Evolutionary conservation across 805 yeast genomes (phyloP), one percentile per base, ranked within the genome.

Genomic region (Grigorovia jiainica): DNA sequence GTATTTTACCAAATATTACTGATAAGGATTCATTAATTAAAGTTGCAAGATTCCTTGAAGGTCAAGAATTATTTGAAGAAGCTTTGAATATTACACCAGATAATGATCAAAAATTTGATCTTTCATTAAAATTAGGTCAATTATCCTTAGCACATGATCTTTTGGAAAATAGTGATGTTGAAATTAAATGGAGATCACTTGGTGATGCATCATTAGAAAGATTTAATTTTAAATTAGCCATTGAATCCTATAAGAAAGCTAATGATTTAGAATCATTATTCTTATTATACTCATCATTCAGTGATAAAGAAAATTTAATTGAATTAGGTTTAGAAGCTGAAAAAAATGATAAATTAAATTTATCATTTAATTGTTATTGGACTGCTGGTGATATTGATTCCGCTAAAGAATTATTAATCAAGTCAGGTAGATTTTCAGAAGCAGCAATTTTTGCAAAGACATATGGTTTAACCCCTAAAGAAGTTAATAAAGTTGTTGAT

Each of bases 361-460:
- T 89, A 44, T 95, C 97, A 20, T 92, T 87, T 70, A 87, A 85
- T 58, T 82, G 95, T 10, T 78, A 79, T 61, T 92, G 97, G 97
- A 68, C 79, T 42, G 75, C 81, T 25, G 90, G 95, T 32, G 83
- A 87, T 57, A 68, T 77, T 31, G 64, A 67, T 15, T 68, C 71
- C 34, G 82, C 89, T 50, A 70, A 79, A 42, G 74, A 76, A 18
- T 67, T 92, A 49, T 72, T 92, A 52, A 69, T 74, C 37, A 69
- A 73, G 55, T 73, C 86, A 41, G 84, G 76, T 31, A 76, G 95
- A 58, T 70, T 69, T 45, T 71, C 95, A 1, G 98, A 92, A 63
- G 96, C 96, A 25, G 75, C 96, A 2, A 59, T 92, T 47, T 74
- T 92, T 49, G 83, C 83, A 30, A 68, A 73, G 37, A 80, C 92